Conservation (phyloP, 441 rosid genomes). For the Gossypium aridum region DNA sequence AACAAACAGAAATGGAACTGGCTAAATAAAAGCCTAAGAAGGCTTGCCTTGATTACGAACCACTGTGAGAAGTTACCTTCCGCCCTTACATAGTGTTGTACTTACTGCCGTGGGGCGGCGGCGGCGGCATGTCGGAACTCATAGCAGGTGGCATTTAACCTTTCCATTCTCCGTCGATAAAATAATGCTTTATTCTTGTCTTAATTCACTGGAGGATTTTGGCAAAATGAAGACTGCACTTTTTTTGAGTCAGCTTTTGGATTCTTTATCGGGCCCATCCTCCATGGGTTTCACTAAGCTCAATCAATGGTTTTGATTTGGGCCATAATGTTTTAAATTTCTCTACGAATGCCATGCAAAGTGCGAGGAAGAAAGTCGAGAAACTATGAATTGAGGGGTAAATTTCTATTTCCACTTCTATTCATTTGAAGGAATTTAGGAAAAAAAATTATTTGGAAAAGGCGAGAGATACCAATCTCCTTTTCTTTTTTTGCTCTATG, state of each 20-base stretch:
- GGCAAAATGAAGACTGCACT: background rate
- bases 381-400: too few species aligned
- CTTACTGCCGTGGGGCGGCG: constrained; percentile 11
- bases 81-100: constrained; percentile 20
- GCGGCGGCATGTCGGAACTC: constrained; percentile 27
- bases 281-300: too few species aligned
- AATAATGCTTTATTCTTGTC: background rate
- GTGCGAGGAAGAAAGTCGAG: too few species aligned
- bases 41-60: constrained; percentile 81
- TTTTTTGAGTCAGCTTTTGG: background rate
- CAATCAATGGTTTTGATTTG: background rate
- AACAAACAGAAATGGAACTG: too few species aligned
- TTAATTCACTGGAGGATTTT: background rate
- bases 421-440: too few species aligned
- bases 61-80: constrained; percentile 41
- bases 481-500: background rate
- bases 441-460: too few species aligned
- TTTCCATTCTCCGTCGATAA: background rate
- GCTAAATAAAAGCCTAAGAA: constrained; percentile 40
- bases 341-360: background rate
- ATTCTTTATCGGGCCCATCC: background rate
- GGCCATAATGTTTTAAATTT: background rate
- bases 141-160: constrained; percentile 20
- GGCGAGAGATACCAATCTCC: background rate
- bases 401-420: too few species aligned